phyloP scores from a whole-genome alignment of 768 basidiomycete genomes.

The Aureoboletus auriporus region DNA sequence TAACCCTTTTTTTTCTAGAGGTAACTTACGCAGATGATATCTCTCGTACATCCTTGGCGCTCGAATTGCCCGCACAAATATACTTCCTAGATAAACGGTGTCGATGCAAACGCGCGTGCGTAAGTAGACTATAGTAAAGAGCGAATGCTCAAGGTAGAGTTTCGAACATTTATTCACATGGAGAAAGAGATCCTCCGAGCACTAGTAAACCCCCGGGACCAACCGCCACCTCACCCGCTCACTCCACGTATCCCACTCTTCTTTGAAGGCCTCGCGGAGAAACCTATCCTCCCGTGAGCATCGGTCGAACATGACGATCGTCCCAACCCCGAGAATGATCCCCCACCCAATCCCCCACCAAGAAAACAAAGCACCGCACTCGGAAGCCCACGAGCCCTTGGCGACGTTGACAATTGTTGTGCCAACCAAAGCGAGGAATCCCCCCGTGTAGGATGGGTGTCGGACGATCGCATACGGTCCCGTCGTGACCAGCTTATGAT shows the following conservation, averaged over 20 bases:
- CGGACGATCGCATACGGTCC: constrained; percentile 13
- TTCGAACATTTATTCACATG: neutral
- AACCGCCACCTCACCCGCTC: constrained; percentile 5
- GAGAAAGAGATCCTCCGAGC: neutral
- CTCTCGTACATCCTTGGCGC: neutral
- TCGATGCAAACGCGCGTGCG: no score
- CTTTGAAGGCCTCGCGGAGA: constrained; percentile 3
- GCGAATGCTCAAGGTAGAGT: no score
- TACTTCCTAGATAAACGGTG: no score
- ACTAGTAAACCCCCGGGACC: constrained; percentile 12
- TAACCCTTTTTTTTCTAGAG: constrained; percentile 16
- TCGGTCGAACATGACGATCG: neutral
- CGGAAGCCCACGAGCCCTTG: constrained; percentile 13
- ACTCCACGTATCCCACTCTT: constrained; percentile 15
- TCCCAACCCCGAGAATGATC: neutral
- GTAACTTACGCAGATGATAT: constrained; percentile 17
- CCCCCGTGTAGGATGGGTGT: constrained; percentile 13
- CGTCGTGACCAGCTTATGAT: constrained; percentile 10
- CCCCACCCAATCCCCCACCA: constrained; percentile 11
- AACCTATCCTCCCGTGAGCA: constrained; percentile 8
- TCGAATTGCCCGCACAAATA: neutral
- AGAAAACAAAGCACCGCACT: constrained; percentile 2
- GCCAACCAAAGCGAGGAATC: constrained; percentile 1
- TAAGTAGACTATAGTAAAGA: no score
- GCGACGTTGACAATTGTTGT: constrained; percentile 6